These are phyloP conservation scores for Coprinopsis strossmayeri DNA, from an alignment of 768 basidiomycete genomes.

Conservation along the genomic window DNA sequence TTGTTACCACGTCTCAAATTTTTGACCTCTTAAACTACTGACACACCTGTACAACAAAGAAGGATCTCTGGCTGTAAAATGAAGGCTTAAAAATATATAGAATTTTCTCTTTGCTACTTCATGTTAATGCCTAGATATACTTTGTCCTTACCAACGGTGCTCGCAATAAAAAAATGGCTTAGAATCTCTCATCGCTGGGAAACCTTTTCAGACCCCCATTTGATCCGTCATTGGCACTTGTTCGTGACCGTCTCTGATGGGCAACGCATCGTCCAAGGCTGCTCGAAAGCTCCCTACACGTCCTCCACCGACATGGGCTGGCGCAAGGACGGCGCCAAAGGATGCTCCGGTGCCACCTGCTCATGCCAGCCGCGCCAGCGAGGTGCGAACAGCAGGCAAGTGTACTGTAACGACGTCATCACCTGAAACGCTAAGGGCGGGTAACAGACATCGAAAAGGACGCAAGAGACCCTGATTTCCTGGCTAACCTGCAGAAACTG, in stretches of 20 bases:
- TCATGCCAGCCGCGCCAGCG: constrained; percentile 31
- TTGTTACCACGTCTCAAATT: constrained; percentile 24
- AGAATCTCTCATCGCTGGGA: background rate
- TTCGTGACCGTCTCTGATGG: constrained; percentile 36
- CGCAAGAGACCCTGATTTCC: constrained; percentile 64
- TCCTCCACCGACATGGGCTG: constrained; percentile 41
- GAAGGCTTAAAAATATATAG: constrained; percentile 27
- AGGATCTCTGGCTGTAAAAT: constrained; percentile 22
- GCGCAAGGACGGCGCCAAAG: constrained; percentile 30
- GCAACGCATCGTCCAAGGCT: constrained; percentile 54
- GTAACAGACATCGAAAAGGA: constrained; percentile 53
- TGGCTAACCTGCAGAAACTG: constrained; percentile 55
- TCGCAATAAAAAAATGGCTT: background rate
- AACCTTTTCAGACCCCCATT: background rate
- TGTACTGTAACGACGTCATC: background rate
- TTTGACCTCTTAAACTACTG: constrained; percentile 17
- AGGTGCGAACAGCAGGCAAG: constrained; percentile 44
- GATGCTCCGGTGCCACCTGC: constrained; percentile 12
- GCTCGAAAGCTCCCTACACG: constrained; percentile 48
- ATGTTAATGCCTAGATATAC: constrained; percentile 3
- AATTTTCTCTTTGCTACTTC: background rate
- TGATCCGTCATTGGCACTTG: background rate
- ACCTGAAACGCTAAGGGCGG: background rate
- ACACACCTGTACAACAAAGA: constrained; percentile 39
- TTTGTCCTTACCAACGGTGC: background rate